These are phyloP conservation scores for Pyrus betulifolia DNA, from an alignment of 306 rosid genomes.

Conservation along the genomic window DNA sequence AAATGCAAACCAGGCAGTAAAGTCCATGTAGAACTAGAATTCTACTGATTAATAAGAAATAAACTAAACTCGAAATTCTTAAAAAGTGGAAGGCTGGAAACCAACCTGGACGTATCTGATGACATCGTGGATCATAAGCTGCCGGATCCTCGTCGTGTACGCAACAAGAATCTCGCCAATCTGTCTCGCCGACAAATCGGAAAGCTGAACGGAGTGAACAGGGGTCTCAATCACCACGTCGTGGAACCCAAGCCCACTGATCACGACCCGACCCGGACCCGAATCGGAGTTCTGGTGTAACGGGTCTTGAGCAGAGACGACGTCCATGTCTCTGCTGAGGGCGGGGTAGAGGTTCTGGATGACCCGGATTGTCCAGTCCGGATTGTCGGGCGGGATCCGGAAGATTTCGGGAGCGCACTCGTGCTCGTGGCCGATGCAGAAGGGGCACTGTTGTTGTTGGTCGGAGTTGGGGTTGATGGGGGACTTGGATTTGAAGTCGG, in stretches of 20 bases:
- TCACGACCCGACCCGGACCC: conserved; percentile 9
- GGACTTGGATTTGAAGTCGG: conserved; percentile 69
- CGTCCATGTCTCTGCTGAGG: conserved; percentile 26
- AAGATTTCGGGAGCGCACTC: conserved; percentile 80
- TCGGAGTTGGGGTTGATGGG: conserved; percentile 21
- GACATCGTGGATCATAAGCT: conserved; percentile 18
- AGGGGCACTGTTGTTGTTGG: conserved; percentile 47
- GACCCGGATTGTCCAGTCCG: conserved; percentile 65
- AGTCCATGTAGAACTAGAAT: background rate
- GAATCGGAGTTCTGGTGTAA: background rate
- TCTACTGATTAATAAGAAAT: background rate
- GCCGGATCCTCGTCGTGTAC: conserved; percentile 36
- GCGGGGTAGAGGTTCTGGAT: conserved; percentile 82
- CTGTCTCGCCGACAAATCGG: conserved; percentile 35
- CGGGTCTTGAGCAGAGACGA: background rate
- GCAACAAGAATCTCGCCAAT: conserved; percentile 39
- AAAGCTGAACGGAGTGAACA: conserved; percentile 50
- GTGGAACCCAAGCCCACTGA: conserved; percentile 63
- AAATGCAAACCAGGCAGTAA: background rate
- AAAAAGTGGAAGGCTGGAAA: background rate
- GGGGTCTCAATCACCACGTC: conserved; percentile 73
- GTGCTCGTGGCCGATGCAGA: conserved; percentile 74
- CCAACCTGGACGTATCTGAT: conserved; percentile 72
- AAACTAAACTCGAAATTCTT: background rate
- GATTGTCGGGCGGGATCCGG: conserved; percentile 43